A percentile compares a stretch with the other conserved stretches of the same genome.
phyloP scores from a whole-genome alignment of 2,329 filamentous ascomycete species.

The Fusarium luffae region DNA sequence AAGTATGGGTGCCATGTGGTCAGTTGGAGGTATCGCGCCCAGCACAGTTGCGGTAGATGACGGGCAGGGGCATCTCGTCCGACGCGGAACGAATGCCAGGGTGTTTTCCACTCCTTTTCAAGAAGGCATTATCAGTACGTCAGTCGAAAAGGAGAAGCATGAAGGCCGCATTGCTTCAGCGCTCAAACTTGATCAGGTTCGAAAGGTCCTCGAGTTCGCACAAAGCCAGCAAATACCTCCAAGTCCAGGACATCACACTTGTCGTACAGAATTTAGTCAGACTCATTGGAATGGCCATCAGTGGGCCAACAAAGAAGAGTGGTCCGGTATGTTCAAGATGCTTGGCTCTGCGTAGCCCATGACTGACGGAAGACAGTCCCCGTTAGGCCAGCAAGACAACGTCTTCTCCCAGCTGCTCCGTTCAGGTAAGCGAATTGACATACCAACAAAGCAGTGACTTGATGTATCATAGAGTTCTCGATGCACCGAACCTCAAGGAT shows the following conservation, averaged over 20 bases:
- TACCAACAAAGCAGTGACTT: slow-evolving; percentile 40
- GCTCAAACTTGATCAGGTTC: slow-evolving; percentile 78
- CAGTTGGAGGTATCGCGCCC: slow-evolving; percentile 76
- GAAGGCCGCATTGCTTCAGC: slow-evolving; percentile 81
- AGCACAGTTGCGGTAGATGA: slow-evolving; percentile 65
- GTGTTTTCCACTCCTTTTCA: slow-evolving; percentile 66
- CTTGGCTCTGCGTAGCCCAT: background rate
- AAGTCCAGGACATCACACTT: background rate
- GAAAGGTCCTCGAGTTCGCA: slow-evolving; percentile 71
- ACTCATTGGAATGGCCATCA: slow-evolving; percentile 45
- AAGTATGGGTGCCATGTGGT: slow-evolving; percentile 79
- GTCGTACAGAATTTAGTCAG: slow-evolving; percentile 15
- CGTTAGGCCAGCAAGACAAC: slow-evolving; percentile 26
- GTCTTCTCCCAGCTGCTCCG: slow-evolving; percentile 74
- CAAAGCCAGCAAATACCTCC: slow-evolving; percentile 13
- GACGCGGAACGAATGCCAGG: slow-evolving; percentile 78
- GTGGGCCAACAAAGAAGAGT: slow-evolving; percentile 38
- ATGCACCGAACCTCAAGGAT: slow-evolving; percentile 88
- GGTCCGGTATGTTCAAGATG: slow-evolving; percentile 9
- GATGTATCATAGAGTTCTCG: slow-evolving; percentile 72
- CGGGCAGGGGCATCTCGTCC: slow-evolving; percentile 72
- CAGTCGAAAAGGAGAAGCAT: slow-evolving; percentile 75
- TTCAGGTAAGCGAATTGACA: slow-evolving; percentile 72
- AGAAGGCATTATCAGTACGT: slow-evolving; percentile 53
- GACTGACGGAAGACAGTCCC: slow-evolving; percentile 32